phyloP scores from a whole-genome alignment of 176 grass and related monocot genomes.

The Oryza glaberrima region DNA sequence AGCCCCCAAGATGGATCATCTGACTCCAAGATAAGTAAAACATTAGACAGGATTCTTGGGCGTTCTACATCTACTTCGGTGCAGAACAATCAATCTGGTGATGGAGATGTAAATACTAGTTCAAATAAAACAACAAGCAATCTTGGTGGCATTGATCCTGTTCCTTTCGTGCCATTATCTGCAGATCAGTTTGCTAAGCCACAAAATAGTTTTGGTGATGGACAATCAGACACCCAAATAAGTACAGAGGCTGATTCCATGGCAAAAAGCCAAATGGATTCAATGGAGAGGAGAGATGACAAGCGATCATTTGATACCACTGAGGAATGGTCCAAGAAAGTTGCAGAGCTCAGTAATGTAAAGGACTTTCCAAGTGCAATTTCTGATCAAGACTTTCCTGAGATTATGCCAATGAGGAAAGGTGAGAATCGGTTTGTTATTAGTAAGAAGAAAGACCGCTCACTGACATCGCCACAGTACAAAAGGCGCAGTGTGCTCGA shows the following conservation, averaged over 20 bases:
- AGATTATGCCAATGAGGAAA: slow-evolving; percentile 86
- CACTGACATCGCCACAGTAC: slow-evolving; percentile 72
- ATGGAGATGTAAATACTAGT: slow-evolving; percentile 32
- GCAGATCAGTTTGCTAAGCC: slow-evolving; percentile 74
- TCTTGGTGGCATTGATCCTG: slow-evolving; percentile 47
- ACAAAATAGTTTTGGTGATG: slow-evolving; percentile 40
- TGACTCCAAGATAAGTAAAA: slow-evolving; percentile 71
- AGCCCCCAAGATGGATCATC: slow-evolving; percentile 26
- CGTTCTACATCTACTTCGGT: slow-evolving; percentile 44
- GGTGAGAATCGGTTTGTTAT: slow-evolving; percentile 89
- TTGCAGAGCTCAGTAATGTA: slow-evolving; percentile 41
- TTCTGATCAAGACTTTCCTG: slow-evolving; percentile 63
- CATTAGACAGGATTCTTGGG: slow-evolving; percentile 84
- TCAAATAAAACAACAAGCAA: slow-evolving; percentile 45
- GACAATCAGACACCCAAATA: slow-evolving; percentile 33
- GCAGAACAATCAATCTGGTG: slow-evolving; percentile 36
- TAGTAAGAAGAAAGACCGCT: slow-evolving; percentile 90
- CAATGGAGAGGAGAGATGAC: slow-evolving; percentile 30
- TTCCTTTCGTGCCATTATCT: slow-evolving; percentile 80
- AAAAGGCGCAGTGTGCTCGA: slow-evolving; percentile 75
- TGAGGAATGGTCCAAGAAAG: slow-evolving; percentile 57
- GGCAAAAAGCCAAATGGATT: neutral
- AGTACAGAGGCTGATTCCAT: slow-evolving; percentile 8
- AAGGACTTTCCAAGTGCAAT: slow-evolving; percentile 42
- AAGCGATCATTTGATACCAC: slow-evolving; percentile 30